These are phyloP conservation scores for Combretum micranthum DNA, from an alignment of 345 rosid species.

Conservation along the genomic window DNA sequence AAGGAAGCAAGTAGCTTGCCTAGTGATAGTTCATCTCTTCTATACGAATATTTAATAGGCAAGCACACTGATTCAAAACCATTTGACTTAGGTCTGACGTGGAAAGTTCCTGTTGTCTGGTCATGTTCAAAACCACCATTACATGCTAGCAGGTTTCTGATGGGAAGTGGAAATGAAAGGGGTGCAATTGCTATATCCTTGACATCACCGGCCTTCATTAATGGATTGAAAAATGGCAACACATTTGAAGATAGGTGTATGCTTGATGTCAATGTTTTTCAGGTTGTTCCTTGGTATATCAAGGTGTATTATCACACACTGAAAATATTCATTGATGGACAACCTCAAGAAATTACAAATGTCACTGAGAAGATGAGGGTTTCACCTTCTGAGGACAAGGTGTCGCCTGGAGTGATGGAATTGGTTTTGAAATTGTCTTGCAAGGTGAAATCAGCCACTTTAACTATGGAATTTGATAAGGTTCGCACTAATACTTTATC, in stretches of 20 bases:
- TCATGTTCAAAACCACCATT: constrained; percentile 63
- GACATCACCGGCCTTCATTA: constrained; percentile 40
- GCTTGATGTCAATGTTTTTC: constrained; percentile 63
- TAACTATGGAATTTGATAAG: constrained; percentile 91
- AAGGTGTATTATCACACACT: constrained; percentile 81
- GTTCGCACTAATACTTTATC: constrained; percentile 18
- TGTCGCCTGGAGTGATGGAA: constrained; percentile 92
- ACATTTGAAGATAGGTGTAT: constrained; percentile 28
- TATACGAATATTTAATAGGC: constrained; percentile 53
- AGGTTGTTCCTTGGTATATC: constrained; percentile 95
- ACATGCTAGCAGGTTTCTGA: constrained; percentile 71
- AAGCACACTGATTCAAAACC: constrained; percentile 46
- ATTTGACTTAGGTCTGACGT: constrained; percentile 62
- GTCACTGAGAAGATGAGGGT: constrained; percentile 56
- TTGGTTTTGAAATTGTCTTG: constrained; percentile 77
- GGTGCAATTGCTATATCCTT: constrained; percentile 90
- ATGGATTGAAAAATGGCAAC: constrained; percentile 19
- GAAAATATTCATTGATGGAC: constrained; percentile 65
- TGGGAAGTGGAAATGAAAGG: constrained; percentile 98
- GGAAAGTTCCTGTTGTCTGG: constrained; percentile 78
- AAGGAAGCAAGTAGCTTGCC: constrained; percentile 32
- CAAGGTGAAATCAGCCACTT: constrained; percentile 57
- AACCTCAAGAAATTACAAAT: constrained; percentile 38
- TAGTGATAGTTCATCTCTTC: constrained; percentile 26
- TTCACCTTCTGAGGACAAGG: constrained; percentile 84